A percentile compares a stretch with the other conserved stretches of the same genome.
Conservation (phyloP, 345 rosid genomes). For the Dimocarpus longan region DNA sequence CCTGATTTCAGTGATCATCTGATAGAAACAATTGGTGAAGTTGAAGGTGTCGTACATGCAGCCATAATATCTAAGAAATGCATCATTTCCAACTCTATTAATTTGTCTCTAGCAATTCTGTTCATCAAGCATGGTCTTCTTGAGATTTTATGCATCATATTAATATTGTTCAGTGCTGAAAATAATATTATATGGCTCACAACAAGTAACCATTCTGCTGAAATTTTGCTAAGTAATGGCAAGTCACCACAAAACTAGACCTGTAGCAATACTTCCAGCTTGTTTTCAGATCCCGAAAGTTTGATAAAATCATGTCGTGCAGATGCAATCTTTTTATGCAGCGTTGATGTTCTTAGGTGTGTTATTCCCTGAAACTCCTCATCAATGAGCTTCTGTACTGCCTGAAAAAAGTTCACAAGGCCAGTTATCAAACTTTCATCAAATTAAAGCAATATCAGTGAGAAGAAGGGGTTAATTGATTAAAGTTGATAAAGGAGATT, state of each 20-base stretch:
- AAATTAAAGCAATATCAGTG: neutral
- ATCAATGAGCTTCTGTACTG: conserved; percentile 84
- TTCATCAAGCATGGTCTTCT: conserved; percentile 2
- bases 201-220: neutral
- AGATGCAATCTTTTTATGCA: conserved; percentile 88
- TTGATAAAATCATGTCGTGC: conserved; percentile 93
- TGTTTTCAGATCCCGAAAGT: conserved; percentile 88
- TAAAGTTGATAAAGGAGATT: neutral
- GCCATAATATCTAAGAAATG: neutral
- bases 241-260: conserved; percentile 34
- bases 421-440: neutral
- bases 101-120: neutral
- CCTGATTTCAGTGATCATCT: no score
- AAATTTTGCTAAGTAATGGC: conserved; percentile 7
- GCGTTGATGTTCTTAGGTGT: conserved; percentile 86
- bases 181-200: neutral
- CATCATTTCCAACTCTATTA: neutral
- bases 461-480: neutral
- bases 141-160: conserved; percentile 2
- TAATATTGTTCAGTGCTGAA: neutral
- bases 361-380: conserved; percentile 92
- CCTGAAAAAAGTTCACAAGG: conserved; percentile 50
- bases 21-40: neutral
- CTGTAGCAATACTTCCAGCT: conserved; percentile 90
- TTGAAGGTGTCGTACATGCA: neutral